These are phyloP conservation scores for Gentiana straminea DNA, from an alignment of 257 asterid species.

Conservation along the genomic window DNA sequence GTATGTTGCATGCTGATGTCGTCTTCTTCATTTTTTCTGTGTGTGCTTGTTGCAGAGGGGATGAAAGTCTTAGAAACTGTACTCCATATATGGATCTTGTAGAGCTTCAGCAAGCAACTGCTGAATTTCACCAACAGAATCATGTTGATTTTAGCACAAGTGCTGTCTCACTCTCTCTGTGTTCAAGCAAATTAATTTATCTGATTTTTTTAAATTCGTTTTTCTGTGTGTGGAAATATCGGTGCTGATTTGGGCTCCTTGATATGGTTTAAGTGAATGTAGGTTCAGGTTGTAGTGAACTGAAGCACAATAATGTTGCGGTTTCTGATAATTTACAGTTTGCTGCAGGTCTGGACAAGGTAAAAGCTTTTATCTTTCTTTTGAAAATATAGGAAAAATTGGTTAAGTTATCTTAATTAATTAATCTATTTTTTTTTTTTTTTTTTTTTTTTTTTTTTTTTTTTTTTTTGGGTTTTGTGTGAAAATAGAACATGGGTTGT, in stretches of 20 bases:
- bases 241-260: neutral
- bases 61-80: constrained; percentile 32
- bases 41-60: constrained; percentile 22
- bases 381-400: neutral
- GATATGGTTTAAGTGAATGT: constrained; percentile 6
- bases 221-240: too few species aligned
- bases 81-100: constrained; percentile 40
- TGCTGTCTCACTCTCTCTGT: constrained; percentile 9
- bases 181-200: too few species aligned
- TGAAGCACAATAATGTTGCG: constrained; percentile 40
- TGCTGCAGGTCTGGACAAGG: constrained; percentile 37
- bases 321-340: constrained; percentile 36
- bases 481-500: constrained; percentile 48
- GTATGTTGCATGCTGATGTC: neutral
- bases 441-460: neutral
- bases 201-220: too few species aligned
- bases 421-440: neutral
- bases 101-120: constrained; percentile 52
- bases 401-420: neutral
- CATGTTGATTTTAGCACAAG: constrained; percentile 53
- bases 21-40: neutral
- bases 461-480: constrained; percentile 3
- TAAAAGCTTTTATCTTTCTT: constrained; percentile 3
- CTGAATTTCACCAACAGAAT: constrained; percentile 39
- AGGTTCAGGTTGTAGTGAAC: constrained; percentile 46